phyloP scores from a whole-genome alignment of 345 rosid species.

The Salix dunnii region DNA sequence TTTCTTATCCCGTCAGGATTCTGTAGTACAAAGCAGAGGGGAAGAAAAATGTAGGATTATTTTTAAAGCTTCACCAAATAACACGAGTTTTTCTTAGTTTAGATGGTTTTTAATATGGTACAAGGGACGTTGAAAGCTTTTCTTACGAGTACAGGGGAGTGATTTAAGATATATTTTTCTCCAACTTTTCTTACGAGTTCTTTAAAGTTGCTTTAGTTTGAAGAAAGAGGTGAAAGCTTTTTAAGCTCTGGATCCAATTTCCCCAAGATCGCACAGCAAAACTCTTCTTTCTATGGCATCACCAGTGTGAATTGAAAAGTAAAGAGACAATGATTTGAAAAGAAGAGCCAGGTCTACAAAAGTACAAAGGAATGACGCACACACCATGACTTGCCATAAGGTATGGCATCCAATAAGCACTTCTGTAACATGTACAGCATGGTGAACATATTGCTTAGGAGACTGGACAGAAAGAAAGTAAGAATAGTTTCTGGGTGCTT shows the following conservation, averaged over 20 bases:
- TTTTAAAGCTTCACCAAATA: no score
- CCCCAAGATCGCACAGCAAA: not conserved
- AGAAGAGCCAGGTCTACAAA: not conserved
- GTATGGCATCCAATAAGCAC: not conserved
- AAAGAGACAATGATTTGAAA: not conserved
- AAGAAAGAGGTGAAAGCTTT: not conserved
- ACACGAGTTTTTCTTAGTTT: no score
- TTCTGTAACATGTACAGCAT: not conserved
- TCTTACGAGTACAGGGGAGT: no score
- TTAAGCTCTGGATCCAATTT: constrained; percentile 3
- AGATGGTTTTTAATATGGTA: no score
- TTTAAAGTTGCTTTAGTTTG: not conserved
- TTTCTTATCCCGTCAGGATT: not conserved
- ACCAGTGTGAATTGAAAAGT: not conserved
- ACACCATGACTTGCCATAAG: not conserved
- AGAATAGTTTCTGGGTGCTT: not conserved
- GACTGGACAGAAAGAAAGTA: not conserved
- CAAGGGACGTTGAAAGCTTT: no score
- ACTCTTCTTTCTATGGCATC: not conserved
- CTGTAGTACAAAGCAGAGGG: not conserved
- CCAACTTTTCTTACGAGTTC: not conserved
- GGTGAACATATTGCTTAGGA: not conserved
- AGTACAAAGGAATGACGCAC: not conserved
- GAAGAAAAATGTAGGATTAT: not conserved
- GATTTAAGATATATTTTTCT: not conserved